phyloP scores from a whole-genome alignment of 106 monocot genomes.

The Acanthochlamys bracteata region DNA sequence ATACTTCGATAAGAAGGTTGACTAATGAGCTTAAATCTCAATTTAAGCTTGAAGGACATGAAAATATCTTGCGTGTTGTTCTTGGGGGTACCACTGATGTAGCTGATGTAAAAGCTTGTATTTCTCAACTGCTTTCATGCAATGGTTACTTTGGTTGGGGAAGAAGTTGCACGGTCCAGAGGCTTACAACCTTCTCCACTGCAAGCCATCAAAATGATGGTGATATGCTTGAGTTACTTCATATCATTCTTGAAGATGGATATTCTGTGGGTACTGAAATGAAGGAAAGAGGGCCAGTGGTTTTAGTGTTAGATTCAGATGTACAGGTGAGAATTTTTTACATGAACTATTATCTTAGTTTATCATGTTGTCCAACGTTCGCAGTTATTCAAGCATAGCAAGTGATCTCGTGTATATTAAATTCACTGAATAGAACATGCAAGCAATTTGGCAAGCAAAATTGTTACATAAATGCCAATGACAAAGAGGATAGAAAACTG shows the following conservation, averaged over 20 bases:
- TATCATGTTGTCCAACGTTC: no score
- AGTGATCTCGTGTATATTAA: no score
- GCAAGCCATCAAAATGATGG: not conserved
- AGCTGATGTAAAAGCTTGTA: constrained; percentile 45
- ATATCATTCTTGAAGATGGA: not conserved
- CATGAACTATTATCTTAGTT: no score
- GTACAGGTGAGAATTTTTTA: constrained; percentile 4
- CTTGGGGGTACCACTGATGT: constrained; percentile 44
- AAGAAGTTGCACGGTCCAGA: constrained; percentile 50
- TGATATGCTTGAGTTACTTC: no score
- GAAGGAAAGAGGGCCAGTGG: not conserved
- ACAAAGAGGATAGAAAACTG: no score
- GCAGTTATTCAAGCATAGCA: no score
- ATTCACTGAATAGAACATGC: no score
- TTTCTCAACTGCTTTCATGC: constrained; percentile 55
- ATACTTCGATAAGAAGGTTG: constrained; percentile 19
- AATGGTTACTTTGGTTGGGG: constrained; percentile 66
- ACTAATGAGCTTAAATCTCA: constrained; percentile 27
- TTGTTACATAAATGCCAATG: no score
- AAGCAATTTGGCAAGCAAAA: no score
- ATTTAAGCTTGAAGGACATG: constrained; percentile 34
- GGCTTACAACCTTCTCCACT: constrained; percentile 38
- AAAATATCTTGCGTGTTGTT: constrained; percentile 35
- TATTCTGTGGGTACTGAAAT: not conserved
- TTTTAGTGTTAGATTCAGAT: constrained; percentile 31